Evolutionary conservation across 2,329 filamentous ascomycete genomes (phyloP).

Genomic region (Apiospora kogelbergensis): DNA sequence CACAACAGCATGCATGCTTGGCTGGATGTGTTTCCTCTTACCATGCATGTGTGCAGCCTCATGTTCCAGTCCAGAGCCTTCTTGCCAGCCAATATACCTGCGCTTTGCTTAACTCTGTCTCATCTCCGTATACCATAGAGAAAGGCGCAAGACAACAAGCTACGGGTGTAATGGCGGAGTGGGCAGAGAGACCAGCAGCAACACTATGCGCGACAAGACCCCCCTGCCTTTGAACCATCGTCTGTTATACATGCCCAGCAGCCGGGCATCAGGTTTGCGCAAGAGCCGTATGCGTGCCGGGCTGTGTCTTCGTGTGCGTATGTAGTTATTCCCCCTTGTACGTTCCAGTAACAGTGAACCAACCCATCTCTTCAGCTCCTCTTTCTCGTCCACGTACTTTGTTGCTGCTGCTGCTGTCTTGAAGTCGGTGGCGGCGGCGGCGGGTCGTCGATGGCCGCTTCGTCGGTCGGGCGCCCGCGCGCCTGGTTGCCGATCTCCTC

Average conservation of each 20-base stretch:
- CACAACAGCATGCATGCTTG: neutral
- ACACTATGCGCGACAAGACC: too few relatives aligned
- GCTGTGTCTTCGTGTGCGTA: too few relatives aligned
- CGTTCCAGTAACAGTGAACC: too few relatives aligned
- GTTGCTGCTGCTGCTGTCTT: neutral
- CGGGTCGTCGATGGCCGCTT: neutral
- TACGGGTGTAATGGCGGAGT: neutral
- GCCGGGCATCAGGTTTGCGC: too few relatives aligned
- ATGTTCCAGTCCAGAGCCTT: neutral
- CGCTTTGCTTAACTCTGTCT: too few relatives aligned
- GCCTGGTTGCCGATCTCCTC: constrained; percentile 53
- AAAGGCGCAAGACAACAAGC: too few relatives aligned
- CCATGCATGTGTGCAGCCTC: neutral
- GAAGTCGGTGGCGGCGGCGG: neutral
- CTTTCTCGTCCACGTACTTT: neutral
- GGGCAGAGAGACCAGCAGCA: too few relatives aligned
- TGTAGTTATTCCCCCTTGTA: too few relatives aligned
- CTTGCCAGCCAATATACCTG: neutral
- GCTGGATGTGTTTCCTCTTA: neutral
- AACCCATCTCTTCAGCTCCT: neutral
- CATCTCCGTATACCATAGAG: too few relatives aligned
- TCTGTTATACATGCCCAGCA: too few relatives aligned
- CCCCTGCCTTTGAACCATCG: too few relatives aligned
- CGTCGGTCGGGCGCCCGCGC: constrained; percentile 38
- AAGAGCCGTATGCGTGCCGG: too few relatives aligned